Percentiles rank a stretch among this genome's conserved stretches.
Evolutionary conservation across 2,329 filamentous ascomycete species (phyloP).

Genomic region (Colletotrichum sp.): DNA sequence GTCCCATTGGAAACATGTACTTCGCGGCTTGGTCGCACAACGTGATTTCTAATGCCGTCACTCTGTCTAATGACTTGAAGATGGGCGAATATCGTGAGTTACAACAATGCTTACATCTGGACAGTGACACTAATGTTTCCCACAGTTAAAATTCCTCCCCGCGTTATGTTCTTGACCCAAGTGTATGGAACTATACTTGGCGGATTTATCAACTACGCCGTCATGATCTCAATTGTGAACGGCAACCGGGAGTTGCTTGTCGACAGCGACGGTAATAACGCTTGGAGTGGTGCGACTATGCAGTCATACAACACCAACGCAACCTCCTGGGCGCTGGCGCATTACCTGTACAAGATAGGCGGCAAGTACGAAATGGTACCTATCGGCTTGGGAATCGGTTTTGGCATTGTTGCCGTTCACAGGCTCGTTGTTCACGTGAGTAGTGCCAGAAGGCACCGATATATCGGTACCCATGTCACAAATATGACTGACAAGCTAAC

Average conservation of each 20-base stretch:
- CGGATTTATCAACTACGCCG: slow-evolving; percentile 57
- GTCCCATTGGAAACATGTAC: slow-evolving; percentile 62
- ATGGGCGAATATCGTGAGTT: slow-evolving; percentile 61
- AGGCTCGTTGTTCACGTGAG: slow-evolving; percentile 45
- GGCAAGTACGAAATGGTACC: slow-evolving; percentile 52
- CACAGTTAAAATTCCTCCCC: slow-evolving; percentile 59
- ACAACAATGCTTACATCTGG: fast-evolving
- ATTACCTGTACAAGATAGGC: slow-evolving; percentile 55
- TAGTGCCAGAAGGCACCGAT: not conserved
- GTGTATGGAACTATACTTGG: slow-evolving; percentile 61
- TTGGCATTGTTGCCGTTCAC: slow-evolving; percentile 47
- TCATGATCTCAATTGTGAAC: slow-evolving; percentile 60
- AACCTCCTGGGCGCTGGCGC: slow-evolving; percentile 55
- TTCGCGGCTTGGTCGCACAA: slow-evolving; percentile 65
- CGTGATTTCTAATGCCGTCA: slow-evolving; percentile 55
- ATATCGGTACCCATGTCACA: not conserved
- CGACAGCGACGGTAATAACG: slow-evolving; percentile 48
- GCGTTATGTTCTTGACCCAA: slow-evolving; percentile 60
- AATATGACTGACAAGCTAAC: not conserved
- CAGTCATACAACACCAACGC: slow-evolving; percentile 55
- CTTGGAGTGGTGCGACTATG: slow-evolving; percentile 58
- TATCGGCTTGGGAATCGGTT: slow-evolving; percentile 54
- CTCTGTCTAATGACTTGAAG: slow-evolving; percentile 58
- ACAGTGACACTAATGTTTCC: slow-evolving; percentile 21
- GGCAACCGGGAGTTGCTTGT: slow-evolving; percentile 52